Base-by-base conservation (phyloP, 306 rosid genomes). In the Sicyos edulis region DNA sequence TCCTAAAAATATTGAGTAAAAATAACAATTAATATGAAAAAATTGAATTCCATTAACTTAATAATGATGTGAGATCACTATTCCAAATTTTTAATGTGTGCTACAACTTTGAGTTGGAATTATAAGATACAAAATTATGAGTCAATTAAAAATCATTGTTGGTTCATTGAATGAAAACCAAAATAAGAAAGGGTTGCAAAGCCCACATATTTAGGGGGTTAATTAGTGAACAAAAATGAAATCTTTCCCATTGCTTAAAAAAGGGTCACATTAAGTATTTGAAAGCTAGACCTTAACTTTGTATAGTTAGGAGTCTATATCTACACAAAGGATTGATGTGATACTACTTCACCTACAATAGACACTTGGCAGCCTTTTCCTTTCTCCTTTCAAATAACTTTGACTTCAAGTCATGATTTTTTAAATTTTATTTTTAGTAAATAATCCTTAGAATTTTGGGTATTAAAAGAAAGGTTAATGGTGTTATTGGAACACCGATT, bases 181-280 rank as follows among this genome's bases (percentile, higher is more conserved):
- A 63, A 37, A 62, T 4, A 15, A 34, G 9, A 34, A 7, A 2
- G 9, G 7, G 24, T 40, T 6, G 45, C 4, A 14, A 63, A 8
- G 37, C 8, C 20, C 20, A 64, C 1, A 10, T 1, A 21, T 57
- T 29, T 29, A 6, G n/a, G n/a, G 4, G 14, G 20, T 40, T 37
- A 20, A 65, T 65, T 65, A 1, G 6, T 42, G 71, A 40, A 62
- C 49, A 62, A 65, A 10, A 10, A 17, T 65, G 32, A 40, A 65
- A 42, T 16, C n/a, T 2, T 65, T 0, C 0, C 0, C 8, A 44
- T 65, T 65, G 71, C 71, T 65, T 65, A 65, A 42, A 65, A 20
- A 64, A 20, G 29, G 69, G 71, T 65, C 54, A 65, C 71, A 65
- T 17, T 65, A 65, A 42, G 17, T 65, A 65, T 65, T 65, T 65